A percentile compares a stretch with the other conserved stretches of the same genome.
Conservation (phyloP, 306 rosid species). For the Trifolium fragiferum region DNA sequence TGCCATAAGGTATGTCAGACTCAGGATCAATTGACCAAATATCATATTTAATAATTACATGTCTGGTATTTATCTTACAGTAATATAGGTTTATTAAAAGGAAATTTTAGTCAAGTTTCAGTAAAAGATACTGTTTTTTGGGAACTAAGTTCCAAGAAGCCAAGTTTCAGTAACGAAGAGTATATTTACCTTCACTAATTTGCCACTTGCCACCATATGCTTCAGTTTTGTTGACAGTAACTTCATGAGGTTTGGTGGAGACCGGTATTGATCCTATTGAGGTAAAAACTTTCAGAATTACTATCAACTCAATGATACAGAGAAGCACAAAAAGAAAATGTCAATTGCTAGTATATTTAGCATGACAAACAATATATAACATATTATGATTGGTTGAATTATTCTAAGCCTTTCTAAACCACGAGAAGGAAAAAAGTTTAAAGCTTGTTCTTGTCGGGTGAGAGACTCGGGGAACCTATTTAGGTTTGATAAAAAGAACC, state of each 20-base stretch:
- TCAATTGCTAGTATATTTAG: constrained; percentile 11
- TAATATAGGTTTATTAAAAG: not conserved
- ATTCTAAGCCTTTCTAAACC: constrained; percentile 10
- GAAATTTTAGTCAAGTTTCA: too few species aligned
- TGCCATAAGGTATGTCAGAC: constrained; percentile 45
- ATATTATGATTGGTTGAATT: constrained; percentile 25
- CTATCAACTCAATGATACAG: constrained; percentile 34
- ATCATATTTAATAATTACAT: not conserved
- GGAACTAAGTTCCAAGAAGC: constrained; percentile 37
- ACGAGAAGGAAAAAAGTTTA: constrained; percentile 17
- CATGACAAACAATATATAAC: constrained; percentile 21
- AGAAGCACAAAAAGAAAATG: constrained; percentile 6
- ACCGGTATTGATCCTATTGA: constrained; percentile 73
- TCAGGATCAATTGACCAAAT: constrained; percentile 29
- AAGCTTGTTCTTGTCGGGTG: not conserved
- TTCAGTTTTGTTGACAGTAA: constrained; percentile 75
- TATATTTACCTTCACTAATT: constrained; percentile 73
- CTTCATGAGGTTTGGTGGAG: constrained; percentile 79
- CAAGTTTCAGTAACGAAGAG: constrained; percentile 23
- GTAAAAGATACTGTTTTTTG: constrained; percentile 16
- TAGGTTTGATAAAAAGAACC: constrained; percentile 22
- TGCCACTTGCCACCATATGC: constrained; percentile 80
- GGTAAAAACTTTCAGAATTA: constrained; percentile 36
- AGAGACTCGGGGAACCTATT: not conserved
- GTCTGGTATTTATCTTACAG: too few species aligned